Evolutionary conservation across 352 stramenopile genomes (phyloP), one percentile per base, ranked within the genome.

Genomic region (Paralagenidium karlingii): DNA sequence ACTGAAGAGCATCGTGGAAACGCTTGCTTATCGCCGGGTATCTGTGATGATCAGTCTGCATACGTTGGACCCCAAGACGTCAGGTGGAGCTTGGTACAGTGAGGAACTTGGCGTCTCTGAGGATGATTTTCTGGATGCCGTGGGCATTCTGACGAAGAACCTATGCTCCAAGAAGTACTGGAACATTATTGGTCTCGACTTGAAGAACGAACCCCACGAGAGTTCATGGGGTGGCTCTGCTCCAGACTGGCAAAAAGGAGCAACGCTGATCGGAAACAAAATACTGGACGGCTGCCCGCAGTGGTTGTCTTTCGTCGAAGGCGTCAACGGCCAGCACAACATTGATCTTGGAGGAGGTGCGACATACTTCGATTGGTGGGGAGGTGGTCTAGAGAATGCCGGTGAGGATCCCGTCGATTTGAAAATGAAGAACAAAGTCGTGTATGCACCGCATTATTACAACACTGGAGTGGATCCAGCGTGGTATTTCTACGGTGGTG

Each of bases 391-490:
- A 0, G 57, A 67, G 21, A 39, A 61, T n/a, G 70, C 63, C n/a
- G 55, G 50, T 0, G 44, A 10, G 3, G 45, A 60, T 18, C 67
- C 67, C 13, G 46, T 78, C 28, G 60, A 58, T 9, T 58, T 79
- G 24, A 36, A 55, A 5, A 43, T 63, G 13, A 34, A 59, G 1
- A 60, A 80, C 51, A 84, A 84, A 38, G 44, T 84, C 0, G 67
- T 84, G 16, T 84, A 66, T 47, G 60, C 70, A n/a, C 70, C 70
- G 10, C 70, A 84, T 46, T 84, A 84, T 45, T 84, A 84, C 54
- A 82, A 78, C 53, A 79, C 70, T 15, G 70, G 51, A 27, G 67
- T 84, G 16, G 76, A 46, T 34, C 70, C 70, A 1, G 62, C 68
- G 5, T 68, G 46, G 62, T 84, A 84, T 31, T 47, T 84, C 6